Conservation (phyloP, 768 basidiomycete genomes). For the Kwoniella sp. region DNA sequence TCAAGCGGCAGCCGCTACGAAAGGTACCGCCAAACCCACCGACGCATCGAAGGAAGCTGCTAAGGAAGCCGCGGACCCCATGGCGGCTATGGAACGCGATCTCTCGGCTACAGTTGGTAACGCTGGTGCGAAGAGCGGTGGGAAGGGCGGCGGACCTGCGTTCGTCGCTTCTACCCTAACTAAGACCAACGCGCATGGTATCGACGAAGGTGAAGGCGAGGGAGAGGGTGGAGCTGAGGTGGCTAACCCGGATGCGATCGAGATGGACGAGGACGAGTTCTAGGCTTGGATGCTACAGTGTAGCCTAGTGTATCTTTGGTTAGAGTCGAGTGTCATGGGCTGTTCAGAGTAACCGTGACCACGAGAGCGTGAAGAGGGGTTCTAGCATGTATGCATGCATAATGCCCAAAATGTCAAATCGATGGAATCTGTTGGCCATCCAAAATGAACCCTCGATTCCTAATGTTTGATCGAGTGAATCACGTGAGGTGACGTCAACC, state of each 20-base stretch:
- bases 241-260: conserved; percentile 59
- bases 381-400: too few relatives aligned
- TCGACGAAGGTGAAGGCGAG: conserved; percentile 64
- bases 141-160: conserved; percentile 33
- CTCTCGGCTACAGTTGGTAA: conserved; percentile 10
- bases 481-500: conserved; percentile 1
- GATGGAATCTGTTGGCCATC: too few relatives aligned
- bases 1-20: conserved; percentile 74
- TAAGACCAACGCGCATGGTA: conserved; percentile 42
- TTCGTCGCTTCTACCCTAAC: conserved; percentile 51
- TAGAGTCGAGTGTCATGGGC: too few relatives aligned
- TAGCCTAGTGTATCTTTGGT: too few relatives aligned
- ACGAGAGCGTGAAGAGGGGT: too few relatives aligned
- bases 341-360: too few relatives aligned
- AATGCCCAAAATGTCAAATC: too few relatives aligned
- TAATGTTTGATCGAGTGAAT: neutral
- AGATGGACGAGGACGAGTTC: conserved; percentile 56
- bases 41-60: conserved; percentile 56
- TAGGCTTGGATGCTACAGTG: conserved; percentile 29
- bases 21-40: conserved; percentile 62
- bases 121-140: conserved; percentile 11
- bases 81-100: conserved; percentile 68
- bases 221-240: conserved; percentile 34
- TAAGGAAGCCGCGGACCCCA: conserved; percentile 66
- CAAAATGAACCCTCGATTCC: conserved; percentile 1